Evolutionary conservation across 441 rosid species (phyloP), one percentile per base, ranked within the genome.

Genomic region (Pelargonium citronellum): DNA sequence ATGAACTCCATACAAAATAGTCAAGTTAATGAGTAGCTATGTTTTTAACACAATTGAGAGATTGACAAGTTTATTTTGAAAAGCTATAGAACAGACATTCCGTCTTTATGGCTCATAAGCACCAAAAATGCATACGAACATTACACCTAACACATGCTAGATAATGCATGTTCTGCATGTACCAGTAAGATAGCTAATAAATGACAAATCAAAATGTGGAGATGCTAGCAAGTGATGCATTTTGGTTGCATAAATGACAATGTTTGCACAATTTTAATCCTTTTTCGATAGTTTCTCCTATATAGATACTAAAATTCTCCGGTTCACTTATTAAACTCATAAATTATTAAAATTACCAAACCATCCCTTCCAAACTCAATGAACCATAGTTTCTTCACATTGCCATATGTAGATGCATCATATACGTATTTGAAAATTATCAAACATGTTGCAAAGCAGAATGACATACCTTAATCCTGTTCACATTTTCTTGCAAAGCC

Each of bases 381-480:
- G 55, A 49, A 12, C 55, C 3, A 49, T n/a, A 49, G 55, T n/a
- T 49, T 49, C 55, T 12, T n/a, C n/a, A 49, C 10, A n/a, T 49
- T 49, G 15, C n/a, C 55, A 49, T n/a, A 12, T 49, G 16, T 2
- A 49, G 3, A 49, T 49, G n/a, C 55, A 49, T 13, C 16, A 49
- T 49, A 8, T 13, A 46, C 2, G 10, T 49, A 49, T 49, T 12
- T 12, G 55, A 49, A 13, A 49, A 49, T 49, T 11, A 49, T 49
- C 12, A 3, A 2, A n/a, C 55, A 49, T 12, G 55, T 11, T 5
- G n/a, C 10, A 49, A 49, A 68, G 15, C 69, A 73, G 20, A 69
- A 27, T 60, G 34, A 17, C 76, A 64, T 79, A 93, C 98, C 95
- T 83, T 85, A 67, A 89, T 83, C 84, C 84, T 88, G 73, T 60